Base-by-base conservation (phyloP, 768 basidiomycete species). In the Artomyces pyxidatus region DNA sequence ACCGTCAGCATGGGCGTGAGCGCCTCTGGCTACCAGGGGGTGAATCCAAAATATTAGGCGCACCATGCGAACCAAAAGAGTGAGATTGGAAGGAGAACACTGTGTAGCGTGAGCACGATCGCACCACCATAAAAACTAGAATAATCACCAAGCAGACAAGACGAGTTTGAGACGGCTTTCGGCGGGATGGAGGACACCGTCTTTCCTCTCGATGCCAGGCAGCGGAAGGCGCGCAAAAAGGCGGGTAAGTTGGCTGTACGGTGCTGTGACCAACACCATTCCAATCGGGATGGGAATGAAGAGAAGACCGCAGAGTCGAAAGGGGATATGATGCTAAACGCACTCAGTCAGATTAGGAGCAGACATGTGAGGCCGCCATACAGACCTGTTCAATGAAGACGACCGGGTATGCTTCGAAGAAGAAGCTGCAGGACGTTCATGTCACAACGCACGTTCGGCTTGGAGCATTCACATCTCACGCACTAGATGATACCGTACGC, bases 1-100 rank as follows among this genome's bases (percentile, higher is more conserved):
- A 14, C n/a, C n/a, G n/a, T n/a, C n/a, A n/a, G n/a, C n/a, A n/a
- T n/a, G n/a, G n/a, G n/a, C n/a, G n/a, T n/a, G n/a, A 35, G 32
- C 7, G 32, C 3, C 17, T 14, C 21, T 39, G 21, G 22, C 17
- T n/a, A 12, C 4, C 5, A 6, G 14, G 7, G 26, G 9, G 8
- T n/a, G 3, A 1, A 9, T 19, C 9, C 4, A 19, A n/a, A 7
- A 2, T 6, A 17, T 12, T 41, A 6, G 4, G 46, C 59, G 4
- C 30, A 61, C 59, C 59, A 61, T 21, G 56, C 59, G 19, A 61
- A 56, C 59, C 59, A 61, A 38, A 61, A 59, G 10, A 57, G 43
- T 4, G 59, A 61, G 1, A 58, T 47, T 5, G 59, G 57, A 16
- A 61, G 41, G 28, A 46, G 21, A 11, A 50, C 25, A 25, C 58